A percentile compares a stretch with the other conserved stretches of the same genome.
These are phyloP conservation scores for Urostyla sp. DNA, from an alignment of 73 alveolate genomes.

Conservation along the genomic window DNA sequence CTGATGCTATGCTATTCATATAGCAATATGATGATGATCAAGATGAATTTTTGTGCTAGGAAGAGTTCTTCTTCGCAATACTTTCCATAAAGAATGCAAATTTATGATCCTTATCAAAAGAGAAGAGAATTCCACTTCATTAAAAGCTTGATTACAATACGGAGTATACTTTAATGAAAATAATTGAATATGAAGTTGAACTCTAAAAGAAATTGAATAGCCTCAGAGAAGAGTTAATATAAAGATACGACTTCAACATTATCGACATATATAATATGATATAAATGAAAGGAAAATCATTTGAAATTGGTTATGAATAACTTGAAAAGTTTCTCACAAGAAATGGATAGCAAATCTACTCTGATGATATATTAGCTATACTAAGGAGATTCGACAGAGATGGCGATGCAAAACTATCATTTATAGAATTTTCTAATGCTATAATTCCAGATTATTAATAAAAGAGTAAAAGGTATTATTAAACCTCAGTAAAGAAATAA, in stretches of 20 bases:
- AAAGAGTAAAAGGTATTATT: no score
- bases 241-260: conserved; percentile 35
- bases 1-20: background rate
- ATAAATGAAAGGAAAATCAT: background rate
- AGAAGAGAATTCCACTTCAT: background rate
- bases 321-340: background rate
- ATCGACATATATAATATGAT: background rate
- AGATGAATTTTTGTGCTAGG: conserved; percentile 19
- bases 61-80: conserved; percentile 5
- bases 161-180: conserved; percentile 1
- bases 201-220: background rate
- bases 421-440: background rate
- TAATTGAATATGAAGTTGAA: background rate
- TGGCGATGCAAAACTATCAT: background rate
- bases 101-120: background rate
- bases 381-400: background rate
- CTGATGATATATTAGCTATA: background rate
- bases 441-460: background rate
- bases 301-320: background rate
- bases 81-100: background rate
- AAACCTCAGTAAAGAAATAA: no score
- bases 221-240: background rate
- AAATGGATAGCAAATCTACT: background rate
- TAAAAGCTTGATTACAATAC: background rate
- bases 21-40: background rate